These are phyloP conservation scores for Emergomyces pasteurianus DNA, from an alignment of 2,329 filamentous ascomycete species.

Conservation along the genomic window DNA sequence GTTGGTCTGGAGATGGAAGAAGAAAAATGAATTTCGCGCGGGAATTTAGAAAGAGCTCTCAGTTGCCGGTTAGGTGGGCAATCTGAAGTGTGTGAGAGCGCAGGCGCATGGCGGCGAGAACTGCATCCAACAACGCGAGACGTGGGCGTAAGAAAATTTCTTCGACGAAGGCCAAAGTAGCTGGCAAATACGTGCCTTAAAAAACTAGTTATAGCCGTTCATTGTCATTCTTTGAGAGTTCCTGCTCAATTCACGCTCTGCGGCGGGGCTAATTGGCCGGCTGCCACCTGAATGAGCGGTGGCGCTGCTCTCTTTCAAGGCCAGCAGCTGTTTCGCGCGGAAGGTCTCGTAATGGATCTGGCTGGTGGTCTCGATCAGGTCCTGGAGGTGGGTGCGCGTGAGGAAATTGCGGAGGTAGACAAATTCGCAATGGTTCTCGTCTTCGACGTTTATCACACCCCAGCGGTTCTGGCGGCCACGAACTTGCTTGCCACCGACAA, in stretches of 20 bases:
- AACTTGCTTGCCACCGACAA: slow-evolving; percentile 94
- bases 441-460: slow-evolving; percentile 99
- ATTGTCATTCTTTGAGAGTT: slow-evolving; percentile 96
- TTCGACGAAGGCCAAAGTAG: neutral
- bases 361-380: slow-evolving; percentile 96
- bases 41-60: neutral
- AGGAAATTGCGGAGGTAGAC: slow-evolving; percentile 97
- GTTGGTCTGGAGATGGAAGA: neutral
- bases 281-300: slow-evolving; percentile 55
- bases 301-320: slow-evolving; percentile 94
- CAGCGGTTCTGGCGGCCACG: slow-evolving; percentile 97
- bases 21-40: neutral
- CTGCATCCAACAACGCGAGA: neutral
- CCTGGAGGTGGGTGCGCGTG: slow-evolving; percentile 93
- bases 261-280: slow-evolving; percentile 88
- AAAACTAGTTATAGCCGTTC: slow-evolving; percentile 74
- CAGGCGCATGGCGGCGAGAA: neutral
- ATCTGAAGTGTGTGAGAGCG: neutral
- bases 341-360: slow-evolving; percentile 99
- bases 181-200: slow-evolving; percentile 7
- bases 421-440: slow-evolving; percentile 99
- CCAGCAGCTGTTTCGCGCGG: slow-evolving; percentile 96
- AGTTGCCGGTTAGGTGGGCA: neutral
- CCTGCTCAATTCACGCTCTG: slow-evolving; percentile 90
- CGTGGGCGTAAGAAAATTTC: neutral